Percentiles rank a stretch among this genome's conserved stretches.
These are phyloP conservation scores for Zalaria obscura DNA, from an alignment of 2,329 filamentous ascomycete species.

Conservation along the genomic window DNA sequence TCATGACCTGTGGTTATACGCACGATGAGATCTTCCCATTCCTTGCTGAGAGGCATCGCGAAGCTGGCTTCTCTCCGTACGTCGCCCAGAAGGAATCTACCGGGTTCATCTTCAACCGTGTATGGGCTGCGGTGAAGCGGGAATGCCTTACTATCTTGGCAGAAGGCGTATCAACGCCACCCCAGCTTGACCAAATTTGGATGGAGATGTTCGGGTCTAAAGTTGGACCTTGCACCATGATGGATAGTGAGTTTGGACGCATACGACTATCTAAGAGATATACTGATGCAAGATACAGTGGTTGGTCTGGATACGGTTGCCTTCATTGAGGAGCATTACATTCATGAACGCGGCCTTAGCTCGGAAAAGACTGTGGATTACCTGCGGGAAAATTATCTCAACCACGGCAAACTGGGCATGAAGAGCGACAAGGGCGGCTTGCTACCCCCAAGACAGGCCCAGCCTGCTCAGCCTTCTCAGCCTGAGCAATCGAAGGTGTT, in stretches of 20 bases:
- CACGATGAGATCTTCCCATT: conserved; percentile 29
- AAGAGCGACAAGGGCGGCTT: conserved; percentile 11
- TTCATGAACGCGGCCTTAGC: conserved; percentile 32
- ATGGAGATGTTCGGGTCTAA: conserved; percentile 19
- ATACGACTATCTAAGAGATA: background rate
- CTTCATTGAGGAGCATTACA: conserved; percentile 40
- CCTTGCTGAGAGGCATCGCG: conserved; percentile 24
- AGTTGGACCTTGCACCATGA: conserved; percentile 24
- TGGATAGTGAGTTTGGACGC: conserved; percentile 21
- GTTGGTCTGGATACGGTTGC: conserved; percentile 40
- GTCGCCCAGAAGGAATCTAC: conserved; percentile 35
- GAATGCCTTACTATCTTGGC: conserved; percentile 35
- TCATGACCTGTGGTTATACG: conserved; percentile 39
- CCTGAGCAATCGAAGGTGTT: background rate
- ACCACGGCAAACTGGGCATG: conserved; percentile 31
- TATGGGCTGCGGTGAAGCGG: conserved; percentile 44
- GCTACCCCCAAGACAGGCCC: background rate
- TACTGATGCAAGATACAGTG: conserved; percentile 5
- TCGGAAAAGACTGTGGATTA: conserved; percentile 28
- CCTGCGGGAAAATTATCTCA: conserved; percentile 30
- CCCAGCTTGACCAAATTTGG: conserved; percentile 38
- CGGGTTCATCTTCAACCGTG: conserved; percentile 40
- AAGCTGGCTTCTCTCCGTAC: conserved; percentile 28
- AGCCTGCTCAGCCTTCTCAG: background rate
- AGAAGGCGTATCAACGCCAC: conserved; percentile 34